Conservation (phyloP, 495 filamentous ascomycete genomes). For the Annulohypoxylon stygium region DNA sequence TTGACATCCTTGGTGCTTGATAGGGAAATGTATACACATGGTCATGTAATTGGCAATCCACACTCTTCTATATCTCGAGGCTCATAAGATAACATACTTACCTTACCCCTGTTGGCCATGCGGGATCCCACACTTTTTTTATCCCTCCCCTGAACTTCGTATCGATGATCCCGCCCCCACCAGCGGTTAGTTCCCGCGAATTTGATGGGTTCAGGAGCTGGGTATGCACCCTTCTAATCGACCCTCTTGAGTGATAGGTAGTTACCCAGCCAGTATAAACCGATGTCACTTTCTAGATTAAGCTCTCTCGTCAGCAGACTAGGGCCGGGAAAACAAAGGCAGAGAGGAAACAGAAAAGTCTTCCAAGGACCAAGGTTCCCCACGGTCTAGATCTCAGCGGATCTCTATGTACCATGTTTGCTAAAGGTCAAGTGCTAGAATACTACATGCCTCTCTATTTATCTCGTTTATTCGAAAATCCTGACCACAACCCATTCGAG, state of each 20-base stretch:
- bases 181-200: constrained; percentile 36
- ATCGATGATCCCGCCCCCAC: constrained; percentile 42
- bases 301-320: constrained; percentile 23
- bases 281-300: constrained; percentile 48
- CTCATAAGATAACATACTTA: constrained; percentile 5
- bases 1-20: not conserved
- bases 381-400: constrained; percentile 8
- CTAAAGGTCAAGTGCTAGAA: constrained; percentile 9
- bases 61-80: constrained; percentile 6
- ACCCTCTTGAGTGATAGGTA: constrained; percentile 13
- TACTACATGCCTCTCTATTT: not conserved
- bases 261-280: constrained; percentile 9
- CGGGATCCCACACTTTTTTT: constrained; percentile 25
- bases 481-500: constrained; percentile 5
- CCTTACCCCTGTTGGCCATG: constrained; percentile 37
- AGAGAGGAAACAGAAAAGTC: constrained; percentile 8
- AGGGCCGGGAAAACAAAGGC: not conserved
- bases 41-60: not conserved
- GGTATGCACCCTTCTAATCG: constrained; percentile 26
- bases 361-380: not conserved
- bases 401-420: not conserved
- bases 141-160: constrained; percentile 45
- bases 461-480: not conserved
- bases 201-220: constrained; percentile 16
- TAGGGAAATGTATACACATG: not conserved